phyloP scores from a whole-genome alignment of 306 rosid species.

The Begonia loranthoides region DNA sequence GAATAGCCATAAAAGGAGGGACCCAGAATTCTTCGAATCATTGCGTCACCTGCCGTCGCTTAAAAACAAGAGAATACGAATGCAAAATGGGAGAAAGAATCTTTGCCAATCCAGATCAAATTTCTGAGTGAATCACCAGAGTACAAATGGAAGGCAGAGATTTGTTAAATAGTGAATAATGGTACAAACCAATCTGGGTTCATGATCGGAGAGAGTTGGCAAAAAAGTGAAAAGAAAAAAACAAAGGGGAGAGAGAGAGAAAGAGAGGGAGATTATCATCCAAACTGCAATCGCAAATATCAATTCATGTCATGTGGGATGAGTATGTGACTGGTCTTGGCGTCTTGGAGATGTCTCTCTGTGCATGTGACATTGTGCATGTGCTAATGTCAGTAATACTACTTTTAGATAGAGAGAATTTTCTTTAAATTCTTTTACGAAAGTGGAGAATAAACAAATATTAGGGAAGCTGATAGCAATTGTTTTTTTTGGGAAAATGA shows the following conservation, averaged over 20 bases:
- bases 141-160: constrained; percentile 19
- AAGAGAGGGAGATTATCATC: constrained; percentile 18
- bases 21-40: background rate
- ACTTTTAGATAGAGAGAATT: background rate
- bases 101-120: background rate
- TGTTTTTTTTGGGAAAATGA: too few species aligned
- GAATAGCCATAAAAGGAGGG: background rate
- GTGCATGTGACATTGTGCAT: constrained; percentile 76
- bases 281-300: constrained; percentile 21
- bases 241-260: constrained; percentile 1
- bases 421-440: too few species aligned
- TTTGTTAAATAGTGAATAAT: constrained; percentile 5
- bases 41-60: background rate
- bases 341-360: constrained; percentile 20
- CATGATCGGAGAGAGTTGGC: background rate
- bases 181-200: constrained; percentile 1
- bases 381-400: constrained; percentile 58
- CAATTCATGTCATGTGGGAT: constrained; percentile 41
- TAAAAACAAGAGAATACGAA: background rate
- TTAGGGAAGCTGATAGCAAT: too few species aligned
- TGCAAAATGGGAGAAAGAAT: background rate
- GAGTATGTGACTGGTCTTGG: constrained; percentile 45
- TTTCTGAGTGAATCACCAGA: background rate
- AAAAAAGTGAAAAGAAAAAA: too few species aligned
- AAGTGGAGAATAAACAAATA: too few species aligned